Conservation (phyloP, 495 filamentous ascomycete species). For the Aspergillus sclerotiicarbonarius region DNA sequence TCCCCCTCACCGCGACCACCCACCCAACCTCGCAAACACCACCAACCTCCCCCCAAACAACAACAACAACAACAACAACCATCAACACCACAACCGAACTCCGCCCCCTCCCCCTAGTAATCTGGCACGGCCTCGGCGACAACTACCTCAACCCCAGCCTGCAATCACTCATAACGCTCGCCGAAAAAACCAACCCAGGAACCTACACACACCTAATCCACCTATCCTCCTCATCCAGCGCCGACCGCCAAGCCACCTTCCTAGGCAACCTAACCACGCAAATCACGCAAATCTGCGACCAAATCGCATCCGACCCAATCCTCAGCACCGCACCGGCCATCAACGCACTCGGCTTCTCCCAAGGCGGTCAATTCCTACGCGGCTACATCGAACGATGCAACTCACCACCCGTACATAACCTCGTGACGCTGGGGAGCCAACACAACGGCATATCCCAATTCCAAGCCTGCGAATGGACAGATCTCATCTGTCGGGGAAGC, state of each 20-base stretch:
- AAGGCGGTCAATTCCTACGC: conserved; percentile 94
- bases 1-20: not conserved
- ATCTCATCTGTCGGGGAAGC: conserved; percentile 79
- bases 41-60: conserved; percentile 17
- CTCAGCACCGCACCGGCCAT: conserved; percentile 76
- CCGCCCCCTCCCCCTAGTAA: conserved; percentile 74
- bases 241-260: conserved; percentile 81
- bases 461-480: conserved; percentile 58
- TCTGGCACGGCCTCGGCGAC: conserved; percentile 86
- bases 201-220: conserved; percentile 82
- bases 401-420: conserved; percentile 69
- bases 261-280: conserved; percentile 87
- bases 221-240: conserved; percentile 60
- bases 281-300: conserved; percentile 72
- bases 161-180: conserved; percentile 62
- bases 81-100: conserved; percentile 16
- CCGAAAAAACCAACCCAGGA: conserved; percentile 70
- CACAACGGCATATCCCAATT: conserved; percentile 93
- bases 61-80: conserved; percentile 14
- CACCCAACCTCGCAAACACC: conserved; percentile 13
- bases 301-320: conserved; percentile 73
- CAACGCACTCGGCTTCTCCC: conserved; percentile 91
- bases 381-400: conserved; percentile 93
- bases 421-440: conserved; percentile 90
- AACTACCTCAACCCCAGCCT: conserved; percentile 45